Percentiles rank a stretch among this genome's conserved stretches.
Evolutionary conservation across 192 early-diverging fungal genomes (phyloP).

Genomic region (Podila clonocystis): DNA sequence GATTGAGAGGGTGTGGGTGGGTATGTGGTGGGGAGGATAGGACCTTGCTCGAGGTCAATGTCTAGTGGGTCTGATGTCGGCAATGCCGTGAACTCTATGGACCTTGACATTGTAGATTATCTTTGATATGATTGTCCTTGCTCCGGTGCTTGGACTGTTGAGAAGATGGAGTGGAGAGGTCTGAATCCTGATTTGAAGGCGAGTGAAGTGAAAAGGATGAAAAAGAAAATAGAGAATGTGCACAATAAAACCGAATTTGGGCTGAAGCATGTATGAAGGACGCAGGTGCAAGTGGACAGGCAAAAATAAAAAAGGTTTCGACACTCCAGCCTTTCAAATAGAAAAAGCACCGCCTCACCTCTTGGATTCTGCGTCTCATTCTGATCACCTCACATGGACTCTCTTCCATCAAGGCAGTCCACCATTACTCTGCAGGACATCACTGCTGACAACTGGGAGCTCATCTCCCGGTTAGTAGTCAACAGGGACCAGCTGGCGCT

Average conservation of each 20-base stretch:
- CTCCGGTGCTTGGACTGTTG: neutral
- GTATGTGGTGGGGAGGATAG: neutral
- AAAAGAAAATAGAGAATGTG: neutral
- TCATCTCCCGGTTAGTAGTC: slow-evolving; percentile 20
- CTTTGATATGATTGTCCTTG: neutral
- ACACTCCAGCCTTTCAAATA: neutral
- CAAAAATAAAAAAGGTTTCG: neutral
- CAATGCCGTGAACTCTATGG: slow-evolving; percentile 41
- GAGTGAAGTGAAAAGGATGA: neutral
- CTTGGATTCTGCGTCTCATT: neutral
- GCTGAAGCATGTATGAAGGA: slow-evolving; percentile 3
- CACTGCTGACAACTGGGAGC: slow-evolving; percentile 21
- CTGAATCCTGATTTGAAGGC: neutral
- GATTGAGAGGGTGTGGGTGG: neutral
- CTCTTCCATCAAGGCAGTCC: slow-evolving; percentile 24
- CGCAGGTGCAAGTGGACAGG: neutral
- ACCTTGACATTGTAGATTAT: slow-evolving; percentile 17
- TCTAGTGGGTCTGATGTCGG: slow-evolving; percentile 31
- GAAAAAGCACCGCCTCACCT: neutral
- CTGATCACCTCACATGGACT: slow-evolving; percentile 6
- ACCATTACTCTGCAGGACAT: slow-evolving; percentile 30
- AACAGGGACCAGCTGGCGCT: slow-evolving; percentile 29
- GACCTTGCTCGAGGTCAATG: neutral
- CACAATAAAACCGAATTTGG: neutral
- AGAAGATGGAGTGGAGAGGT: neutral